A percentile compares a stretch with the other conserved stretches of the same genome.
These are phyloP conservation scores for Rosa hybrid DNA, from an alignment of 331 rosid genomes.

Conservation along the genomic window DNA sequence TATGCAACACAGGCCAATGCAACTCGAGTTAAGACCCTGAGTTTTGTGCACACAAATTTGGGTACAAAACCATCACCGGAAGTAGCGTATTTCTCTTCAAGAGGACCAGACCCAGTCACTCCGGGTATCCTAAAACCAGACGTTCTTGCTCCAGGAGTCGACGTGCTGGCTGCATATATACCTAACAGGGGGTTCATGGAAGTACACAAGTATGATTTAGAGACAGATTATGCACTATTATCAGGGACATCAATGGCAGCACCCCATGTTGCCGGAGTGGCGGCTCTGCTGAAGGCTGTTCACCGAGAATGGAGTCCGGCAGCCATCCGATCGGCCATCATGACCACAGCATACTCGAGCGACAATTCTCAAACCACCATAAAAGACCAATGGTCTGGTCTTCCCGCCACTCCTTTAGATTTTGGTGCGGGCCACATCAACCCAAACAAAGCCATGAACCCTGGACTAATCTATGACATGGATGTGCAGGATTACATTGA, in stretches of 20 bases:
- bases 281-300: conserved; percentile 12
- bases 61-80: conserved; percentile 17
- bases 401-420: conserved; percentile 3
- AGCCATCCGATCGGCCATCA: conserved; percentile 13
- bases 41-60: conserved; percentile 10
- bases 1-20: background rate
- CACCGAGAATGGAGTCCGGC: conserved; percentile 20
- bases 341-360: conserved; percentile 2
- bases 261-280: conserved; percentile 21
- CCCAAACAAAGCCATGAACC: conserved; percentile 25
- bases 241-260: conserved; percentile 25
- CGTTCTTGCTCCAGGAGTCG: conserved; percentile 14
- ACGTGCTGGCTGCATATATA: conserved; percentile 5
- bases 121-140: conserved; percentile 15
- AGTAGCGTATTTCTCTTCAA: conserved; percentile 10
- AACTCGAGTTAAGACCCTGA: background rate
- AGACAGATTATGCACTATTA: background rate
- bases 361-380: conserved; percentile 9
- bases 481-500: conserved; percentile 7
- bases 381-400: background rate
- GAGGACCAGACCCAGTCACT: conserved; percentile 8
- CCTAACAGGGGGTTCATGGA: background rate
- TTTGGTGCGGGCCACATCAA: conserved; percentile 22
- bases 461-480: conserved; percentile 19
- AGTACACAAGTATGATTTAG: conserved; percentile 3